These are phyloP conservation scores for Nakaseomyces delphensis DNA, from an alignment of 1,139 yeast genomes.

Conservation along the genomic window DNA sequence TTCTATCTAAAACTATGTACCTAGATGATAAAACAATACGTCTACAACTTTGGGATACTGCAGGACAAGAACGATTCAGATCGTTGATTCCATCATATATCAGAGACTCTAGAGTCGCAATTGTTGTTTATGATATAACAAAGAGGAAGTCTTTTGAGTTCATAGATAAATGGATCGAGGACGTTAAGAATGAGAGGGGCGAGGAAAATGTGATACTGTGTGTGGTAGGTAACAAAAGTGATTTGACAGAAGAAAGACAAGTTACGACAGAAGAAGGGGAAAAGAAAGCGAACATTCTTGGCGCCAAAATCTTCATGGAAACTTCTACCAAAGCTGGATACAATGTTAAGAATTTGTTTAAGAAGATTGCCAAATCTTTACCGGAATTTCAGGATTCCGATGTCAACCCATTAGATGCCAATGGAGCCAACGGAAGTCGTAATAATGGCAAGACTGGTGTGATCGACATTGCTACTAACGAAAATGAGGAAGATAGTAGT, in stretches of 20 bases:
- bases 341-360: constrained; percentile 81
- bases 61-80: constrained; percentile 97
- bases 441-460: constrained; percentile 24
- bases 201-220: constrained; percentile 58
- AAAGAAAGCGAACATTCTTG: constrained; percentile 64
- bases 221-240: constrained; percentile 76
- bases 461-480: constrained; percentile 27
- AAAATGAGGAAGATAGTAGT: constrained; percentile 24
- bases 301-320: constrained; percentile 76
- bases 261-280: constrained; percentile 78
- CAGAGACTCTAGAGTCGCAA: constrained; percentile 95
- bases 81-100: constrained; percentile 91
- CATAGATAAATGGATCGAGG: constrained; percentile 76
- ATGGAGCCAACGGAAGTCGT: constrained; percentile 11
- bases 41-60: constrained; percentile 93
- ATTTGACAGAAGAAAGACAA: constrained; percentile 57
- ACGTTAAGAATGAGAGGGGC: constrained; percentile 68
- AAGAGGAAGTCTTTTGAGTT: constrained; percentile 72
- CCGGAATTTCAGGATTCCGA: constrained; percentile 65
- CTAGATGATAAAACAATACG: constrained; percentile 66
- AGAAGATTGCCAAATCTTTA: constrained; percentile 80
- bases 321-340: constrained; percentile 94
- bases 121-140: constrained; percentile 89
- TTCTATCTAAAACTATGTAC: constrained; percentile 79
- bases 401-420: constrained; percentile 35